phyloP scores from a whole-genome alignment of 2,329 filamentous ascomycete genomes.

The Clarireedia paspali region DNA sequence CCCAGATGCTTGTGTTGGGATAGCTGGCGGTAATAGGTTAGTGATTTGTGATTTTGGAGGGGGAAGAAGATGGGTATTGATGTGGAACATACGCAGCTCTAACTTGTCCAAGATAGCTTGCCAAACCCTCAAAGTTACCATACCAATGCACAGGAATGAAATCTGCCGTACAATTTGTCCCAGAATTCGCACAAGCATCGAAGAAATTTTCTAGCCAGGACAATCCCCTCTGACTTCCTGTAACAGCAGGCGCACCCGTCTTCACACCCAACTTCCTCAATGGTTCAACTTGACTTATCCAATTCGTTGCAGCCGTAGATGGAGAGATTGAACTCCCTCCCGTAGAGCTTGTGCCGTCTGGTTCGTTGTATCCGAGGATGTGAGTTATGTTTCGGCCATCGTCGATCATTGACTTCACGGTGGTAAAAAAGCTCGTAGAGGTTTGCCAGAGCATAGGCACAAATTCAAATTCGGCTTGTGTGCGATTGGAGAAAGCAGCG shows the following conservation, averaged over 20 bases:
- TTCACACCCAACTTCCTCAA: conserved; percentile 56
- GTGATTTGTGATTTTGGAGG: background rate
- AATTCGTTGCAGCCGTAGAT: conserved; percentile 54
- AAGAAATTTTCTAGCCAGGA: conserved; percentile 63
- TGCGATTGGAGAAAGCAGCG: conserved; percentile 37
- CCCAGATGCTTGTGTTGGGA: conserved; percentile 59
- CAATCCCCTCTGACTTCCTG: conserved; percentile 51
- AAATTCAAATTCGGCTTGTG: conserved; percentile 57
- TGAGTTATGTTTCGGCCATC: conserved; percentile 53
- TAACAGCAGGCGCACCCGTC: conserved; percentile 64
- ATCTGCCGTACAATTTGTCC: conserved; percentile 50
- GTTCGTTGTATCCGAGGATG: conserved; percentile 74
- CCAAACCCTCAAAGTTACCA: conserved; percentile 42
- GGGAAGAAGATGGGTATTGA: background rate
- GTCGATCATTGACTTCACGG: conserved; percentile 47
- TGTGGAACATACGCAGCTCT: conserved; percentile 20
- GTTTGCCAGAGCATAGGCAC: conserved; percentile 75
- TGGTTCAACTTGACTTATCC: conserved; percentile 66
- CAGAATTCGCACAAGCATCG: conserved; percentile 47
- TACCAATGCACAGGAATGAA: conserved; percentile 62
- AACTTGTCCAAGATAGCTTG: conserved; percentile 30
- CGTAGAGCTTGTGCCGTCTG: conserved; percentile 45
- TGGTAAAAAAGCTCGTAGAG: conserved; percentile 52
- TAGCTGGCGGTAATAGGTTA: conserved; percentile 35
- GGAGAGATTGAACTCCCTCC: conserved; percentile 55